Base-by-base conservation (phyloP, 1,284 basidiomycete genomes). In the Flammula alnicola region DNA sequence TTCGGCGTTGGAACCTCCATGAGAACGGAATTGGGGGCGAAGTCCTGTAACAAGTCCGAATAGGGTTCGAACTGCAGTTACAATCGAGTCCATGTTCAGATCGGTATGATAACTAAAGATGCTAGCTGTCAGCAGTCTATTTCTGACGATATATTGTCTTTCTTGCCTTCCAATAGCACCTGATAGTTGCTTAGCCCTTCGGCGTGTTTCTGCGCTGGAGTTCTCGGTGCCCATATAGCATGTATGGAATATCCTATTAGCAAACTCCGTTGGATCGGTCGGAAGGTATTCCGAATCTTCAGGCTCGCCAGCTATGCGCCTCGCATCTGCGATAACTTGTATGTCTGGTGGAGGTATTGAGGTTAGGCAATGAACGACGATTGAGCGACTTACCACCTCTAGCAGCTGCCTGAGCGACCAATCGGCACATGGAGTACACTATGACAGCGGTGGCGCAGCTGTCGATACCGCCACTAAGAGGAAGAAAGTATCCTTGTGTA, bases 181-280 rank as follows among this genome's bases (percentile, higher is more conserved):
- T 2, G 91, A 86, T 5, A 99, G 81, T 40, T 89, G 83, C 65
- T 91, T 95, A 2, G 96, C 97, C 27, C 96, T 80, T 54, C 79
- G 72, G 10, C 95, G 77, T 6, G 97, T 99, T 59, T 98, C 96
- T 1, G 70, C 69, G 55, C 88, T 92, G 8, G 94, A 98, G 68
- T 99, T 96, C 67, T 95, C 91, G 0, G 96, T 99, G 9, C 96
- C 96, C 97, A 99, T 99, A 71, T 98, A 99, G 71, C 94, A 98
- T 0, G 96, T 98, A 66, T 98, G 94, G 77, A 99, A 98, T 51
- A 98, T 86, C 25, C 93, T 80, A 49, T 76, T 77, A 38, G 86
- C 84, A 58, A 98, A 93, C 63, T 98, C 97, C 50, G 79, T 81
- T 1, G 95, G 84, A 63, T 97, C 92, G 0, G 79, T 77, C 1